These are phyloP conservation scores for Torrubiellomyces zombiae DNA, from an alignment of 2,329 filamentous ascomycete species.

Conservation along the genomic window DNA sequence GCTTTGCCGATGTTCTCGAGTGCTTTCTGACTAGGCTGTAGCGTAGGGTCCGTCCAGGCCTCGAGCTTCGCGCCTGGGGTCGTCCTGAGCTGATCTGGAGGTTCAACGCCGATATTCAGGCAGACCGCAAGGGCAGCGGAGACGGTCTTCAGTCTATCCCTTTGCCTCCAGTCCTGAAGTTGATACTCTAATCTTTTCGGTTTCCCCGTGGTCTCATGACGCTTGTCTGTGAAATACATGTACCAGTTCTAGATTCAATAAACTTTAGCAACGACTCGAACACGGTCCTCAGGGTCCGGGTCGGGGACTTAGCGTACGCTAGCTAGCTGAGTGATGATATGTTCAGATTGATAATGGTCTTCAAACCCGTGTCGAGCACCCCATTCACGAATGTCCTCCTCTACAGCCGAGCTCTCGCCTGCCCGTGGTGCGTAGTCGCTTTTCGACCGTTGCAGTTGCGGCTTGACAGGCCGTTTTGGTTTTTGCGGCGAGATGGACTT, in stretches of 20 bases:
- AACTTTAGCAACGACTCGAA: too few relatives aligned
- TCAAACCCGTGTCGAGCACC: slow-evolving; percentile 75
- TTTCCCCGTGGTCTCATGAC: slow-evolving; percentile 85
- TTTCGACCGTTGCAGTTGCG: slow-evolving; percentile 37
- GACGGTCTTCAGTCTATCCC: slow-evolving; percentile 89
- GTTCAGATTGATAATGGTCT: slow-evolving; percentile 77
- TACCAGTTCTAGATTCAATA: slow-evolving; percentile 91
- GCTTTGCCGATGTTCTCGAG: slow-evolving; percentile 92
- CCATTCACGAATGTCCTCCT: slow-evolving; percentile 32
- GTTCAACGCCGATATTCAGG: slow-evolving; percentile 93
- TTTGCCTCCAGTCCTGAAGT: slow-evolving; percentile 92
- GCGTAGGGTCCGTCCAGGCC: slow-evolving; percentile 88
- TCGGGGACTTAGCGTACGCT: slow-evolving; percentile 40
- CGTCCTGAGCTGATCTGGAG: slow-evolving; percentile 91
- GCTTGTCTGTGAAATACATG: slow-evolving; percentile 98
- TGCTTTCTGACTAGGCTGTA: slow-evolving; percentile 64
- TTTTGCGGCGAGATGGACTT: slow-evolving; percentile 16
- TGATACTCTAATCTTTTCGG: slow-evolving; percentile 51
- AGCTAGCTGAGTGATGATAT: slow-evolving; percentile 71
- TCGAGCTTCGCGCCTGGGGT: slow-evolving; percentile 85
- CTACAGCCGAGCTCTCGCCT: slow-evolving; percentile 22
- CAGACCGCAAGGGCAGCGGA: slow-evolving; percentile 89
- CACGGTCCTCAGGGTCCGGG: too few relatives aligned
- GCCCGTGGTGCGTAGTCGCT: slow-evolving; percentile 34
- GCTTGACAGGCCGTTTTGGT: slow-evolving; percentile 25